Percentiles rank a stretch among this genome's conserved stretches.
phyloP scores from a whole-genome alignment of 2,329 filamentous ascomycete genomes.

The Penicillium sp. region DNA sequence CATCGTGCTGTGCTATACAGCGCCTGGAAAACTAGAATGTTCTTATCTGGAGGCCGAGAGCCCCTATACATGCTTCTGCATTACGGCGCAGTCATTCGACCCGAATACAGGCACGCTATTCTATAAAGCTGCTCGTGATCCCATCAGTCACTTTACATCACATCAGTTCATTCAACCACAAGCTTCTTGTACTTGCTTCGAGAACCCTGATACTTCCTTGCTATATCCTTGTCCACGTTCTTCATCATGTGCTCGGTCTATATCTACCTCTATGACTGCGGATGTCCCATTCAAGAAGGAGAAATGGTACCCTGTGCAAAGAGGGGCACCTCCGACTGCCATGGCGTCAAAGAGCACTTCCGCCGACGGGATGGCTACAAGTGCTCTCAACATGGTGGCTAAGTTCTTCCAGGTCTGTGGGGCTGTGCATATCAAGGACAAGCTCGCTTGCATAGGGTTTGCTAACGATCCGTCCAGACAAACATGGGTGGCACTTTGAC shows the following conservation, averaged over 20 bases:
- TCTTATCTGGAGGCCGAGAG: not conserved
- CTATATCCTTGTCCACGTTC: not conserved
- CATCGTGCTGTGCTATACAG: conserved; percentile 12
- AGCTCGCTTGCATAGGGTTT: conserved; percentile 6
- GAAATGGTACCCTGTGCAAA: conserved; percentile 34
- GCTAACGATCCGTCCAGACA: conserved; percentile 5
- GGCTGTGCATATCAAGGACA: not conserved
- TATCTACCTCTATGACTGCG: conserved; percentile 35
- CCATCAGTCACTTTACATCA: conserved; percentile 7
- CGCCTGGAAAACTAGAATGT: conserved; percentile 7
- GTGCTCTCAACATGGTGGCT: conserved; percentile 28
- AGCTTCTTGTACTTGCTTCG: not conserved
- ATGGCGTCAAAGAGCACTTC: conserved; percentile 30
- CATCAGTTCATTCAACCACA: conserved; percentile 4
- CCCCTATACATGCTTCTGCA: conserved; percentile 10
- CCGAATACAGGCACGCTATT: conserved; percentile 16
- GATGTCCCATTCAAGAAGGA: conserved; percentile 31
- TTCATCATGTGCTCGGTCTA: conserved; percentile 36
- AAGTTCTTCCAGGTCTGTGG: conserved; percentile 6
- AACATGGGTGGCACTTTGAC: no score
- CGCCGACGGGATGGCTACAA: conserved; percentile 31
- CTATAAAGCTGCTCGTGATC: conserved; percentile 17
- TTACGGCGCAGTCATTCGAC: conserved; percentile 16
- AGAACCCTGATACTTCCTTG: not conserved
- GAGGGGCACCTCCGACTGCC: conserved; percentile 27